Conservation (phyloP, 257 asterid species). For the Marsdenia floribunda region DNA sequence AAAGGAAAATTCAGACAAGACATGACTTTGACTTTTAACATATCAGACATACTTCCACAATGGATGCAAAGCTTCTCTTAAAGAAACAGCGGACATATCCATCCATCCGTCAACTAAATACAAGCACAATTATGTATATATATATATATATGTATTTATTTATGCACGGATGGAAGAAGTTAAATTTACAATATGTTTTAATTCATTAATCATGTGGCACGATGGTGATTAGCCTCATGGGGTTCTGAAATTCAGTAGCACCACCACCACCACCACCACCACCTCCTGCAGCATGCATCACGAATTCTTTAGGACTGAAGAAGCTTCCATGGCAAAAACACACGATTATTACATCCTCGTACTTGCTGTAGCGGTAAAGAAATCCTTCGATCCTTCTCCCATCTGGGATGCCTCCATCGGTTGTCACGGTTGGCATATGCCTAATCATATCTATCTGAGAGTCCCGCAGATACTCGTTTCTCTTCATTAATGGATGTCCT, state of each 20-base stretch:
- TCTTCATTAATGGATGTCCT: background rate
- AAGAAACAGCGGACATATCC: too few relatives aligned
- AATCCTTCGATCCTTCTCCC: conserved; percentile 20
- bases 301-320: conserved; percentile 21
- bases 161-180: too few relatives aligned
- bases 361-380: conserved; percentile 7
- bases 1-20: too few relatives aligned
- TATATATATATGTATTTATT: too few relatives aligned
- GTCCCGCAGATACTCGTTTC: too few relatives aligned
- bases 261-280: background rate
- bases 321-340: conserved; percentile 27
- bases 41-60: too few relatives aligned
- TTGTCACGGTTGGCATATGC: conserved; percentile 23
- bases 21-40: too few relatives aligned
- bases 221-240: background rate
- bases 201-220: background rate
- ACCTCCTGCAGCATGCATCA: conserved; percentile 23
- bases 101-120: too few relatives aligned
- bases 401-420: conserved; percentile 9
- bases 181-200: too few relatives aligned
- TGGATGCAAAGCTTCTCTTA: too few relatives aligned
- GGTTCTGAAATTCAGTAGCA: background rate
- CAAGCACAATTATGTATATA: too few relatives aligned
- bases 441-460: background rate
- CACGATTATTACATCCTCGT: conserved; percentile 12